These are phyloP conservation scores for Ogataea parapolymorpha DNA, from an alignment of 805 yeast genomes.

Conservation along the genomic window DNA sequence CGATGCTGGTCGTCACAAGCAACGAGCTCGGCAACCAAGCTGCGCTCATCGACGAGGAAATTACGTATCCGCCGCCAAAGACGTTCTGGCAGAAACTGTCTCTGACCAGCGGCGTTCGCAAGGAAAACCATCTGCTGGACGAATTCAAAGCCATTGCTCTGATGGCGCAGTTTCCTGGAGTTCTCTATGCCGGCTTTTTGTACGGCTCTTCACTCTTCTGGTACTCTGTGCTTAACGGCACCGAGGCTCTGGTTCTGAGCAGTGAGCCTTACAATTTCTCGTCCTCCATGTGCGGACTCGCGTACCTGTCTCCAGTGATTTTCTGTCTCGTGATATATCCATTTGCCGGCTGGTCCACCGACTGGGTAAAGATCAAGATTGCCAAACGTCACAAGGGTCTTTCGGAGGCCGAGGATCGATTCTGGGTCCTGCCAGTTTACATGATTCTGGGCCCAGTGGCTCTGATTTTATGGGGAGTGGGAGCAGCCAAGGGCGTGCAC, in stretches of 20 bases:
- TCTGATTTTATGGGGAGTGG: slow-evolving; percentile 61
- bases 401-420: slow-evolving; percentile 55
- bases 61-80: slow-evolving; percentile 29
- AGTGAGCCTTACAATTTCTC: slow-evolving; percentile 52
- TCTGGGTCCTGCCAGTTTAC: slow-evolving; percentile 47
- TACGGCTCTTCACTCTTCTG: slow-evolving; percentile 49
- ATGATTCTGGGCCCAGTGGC: slow-evolving; percentile 52
- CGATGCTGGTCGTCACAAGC: background rate
- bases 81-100: slow-evolving; percentile 44
- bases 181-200: slow-evolving; percentile 56
- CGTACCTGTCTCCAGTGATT: slow-evolving; percentile 51
- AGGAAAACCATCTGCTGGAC: slow-evolving; percentile 27
- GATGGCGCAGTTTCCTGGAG: slow-evolving; percentile 48
- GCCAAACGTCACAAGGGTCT: slow-evolving; percentile 51
- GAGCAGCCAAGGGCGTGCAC: slow-evolving; percentile 50
- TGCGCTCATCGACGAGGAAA: slow-evolving; percentile 2
- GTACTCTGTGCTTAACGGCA: slow-evolving; percentile 48
- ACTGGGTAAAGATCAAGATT: slow-evolving; percentile 44
- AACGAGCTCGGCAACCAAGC: slow-evolving; percentile 5
- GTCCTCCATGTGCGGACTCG: slow-evolving; percentile 45
- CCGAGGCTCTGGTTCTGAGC: slow-evolving; percentile 41
- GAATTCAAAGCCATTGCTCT: slow-evolving; percentile 37
- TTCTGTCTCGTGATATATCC: slow-evolving; percentile 43
- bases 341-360: slow-evolving; percentile 48
- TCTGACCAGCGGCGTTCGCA: slow-evolving; percentile 36